Percentiles rank a stretch among this genome's conserved stretches.
Evolutionary conservation across 1,139 yeast genomes (phyloP).

Genomic region (Magnusiomyces tetraspermus): DNA sequence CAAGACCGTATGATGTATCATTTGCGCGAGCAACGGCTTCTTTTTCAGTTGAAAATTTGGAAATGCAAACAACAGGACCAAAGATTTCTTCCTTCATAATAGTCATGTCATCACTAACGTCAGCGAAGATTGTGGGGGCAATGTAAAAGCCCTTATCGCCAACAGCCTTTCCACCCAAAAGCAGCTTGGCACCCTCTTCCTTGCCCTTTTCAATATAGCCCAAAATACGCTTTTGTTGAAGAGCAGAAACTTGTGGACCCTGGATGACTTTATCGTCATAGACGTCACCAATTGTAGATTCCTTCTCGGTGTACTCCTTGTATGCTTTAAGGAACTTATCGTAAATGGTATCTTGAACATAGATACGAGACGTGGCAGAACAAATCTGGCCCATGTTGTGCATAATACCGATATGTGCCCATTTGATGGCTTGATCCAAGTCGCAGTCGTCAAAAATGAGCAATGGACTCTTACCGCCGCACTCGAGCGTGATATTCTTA

Average conservation of each 20-base stretch:
- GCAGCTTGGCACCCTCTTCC: conserved; percentile 58
- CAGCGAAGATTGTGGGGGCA: conserved; percentile 60
- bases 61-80: conserved; percentile 77
- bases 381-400: conserved; percentile 83
- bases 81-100: conserved; percentile 67
- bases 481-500: conserved; percentile 74
- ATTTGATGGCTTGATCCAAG: conserved; percentile 50
- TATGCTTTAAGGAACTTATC: conserved; percentile 53
- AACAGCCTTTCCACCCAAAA: conserved; percentile 48
- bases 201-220: conserved; percentile 59
- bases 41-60: conserved; percentile 58
- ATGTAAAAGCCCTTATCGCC: conserved; percentile 58
- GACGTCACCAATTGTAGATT: conserved; percentile 37
- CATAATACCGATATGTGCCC: conserved; percentile 53
- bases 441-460: conserved; percentile 68
- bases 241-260: conserved; percentile 72
- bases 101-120: conserved; percentile 51
- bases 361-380: conserved; percentile 77
- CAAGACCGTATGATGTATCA: conserved; percentile 67
- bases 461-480: conserved; percentile 81
- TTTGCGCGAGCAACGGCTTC: conserved; percentile 74
- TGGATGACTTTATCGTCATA: conserved; percentile 45
- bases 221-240: conserved; percentile 59
- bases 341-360: conserved; percentile 65
- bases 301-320: conserved; percentile 44